Evolutionary conservation across 2,329 filamentous ascomycete species (phyloP), one percentile per base, ranked within the genome.

Genomic region (Aureobasidium sp.): DNA sequence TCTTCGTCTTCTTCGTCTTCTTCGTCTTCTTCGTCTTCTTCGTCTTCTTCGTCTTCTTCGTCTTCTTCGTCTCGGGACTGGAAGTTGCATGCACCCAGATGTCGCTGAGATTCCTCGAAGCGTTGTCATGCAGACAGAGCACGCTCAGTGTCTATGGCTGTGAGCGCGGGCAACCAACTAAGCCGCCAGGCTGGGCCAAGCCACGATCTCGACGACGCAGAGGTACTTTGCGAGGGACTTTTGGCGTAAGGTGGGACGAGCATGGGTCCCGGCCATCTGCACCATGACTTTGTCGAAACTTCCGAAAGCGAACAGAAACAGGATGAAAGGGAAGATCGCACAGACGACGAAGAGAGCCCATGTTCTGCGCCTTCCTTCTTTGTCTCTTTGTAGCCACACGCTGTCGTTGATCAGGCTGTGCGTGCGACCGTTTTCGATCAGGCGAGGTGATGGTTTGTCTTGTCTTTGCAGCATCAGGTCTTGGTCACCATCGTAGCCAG

Each of bases 121-220:
- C 3, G 15, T 49, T n/a, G 45, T 49, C 47, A 30, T 49, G 30
- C 47, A 3, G 34, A 39, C 8, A 29, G 34, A 52, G 49, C 47
- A 34, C 5, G 16, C 47, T 49, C 47, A 49, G 11, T 34, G 16
- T 34, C 30, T 30, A 49, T 49, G 32, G 30, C 32, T 34, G 30
- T 49, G 34, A 34, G 47, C 47, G 10, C 29, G 47, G 47, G 30
- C 47, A 10, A 49, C 54, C 54, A 58, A 58, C 54, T 58, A 58
- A 58, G 54, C 42, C 25, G 13, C 42, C 32, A 58, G 42, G 16
- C 29, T 37, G 1, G 42, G 29, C 30, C 32, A 36, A 15, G n/a
- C 29, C 4, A 45, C n/a, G 5, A 37, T 13, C 16, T 47, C 54
- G 21, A 37, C 30, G 1, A 47, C 21, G 32, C 41, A 36, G 30